Conservation (phyloP, 108 stramenopile genomes). For the Nitzschia palea region DNA sequence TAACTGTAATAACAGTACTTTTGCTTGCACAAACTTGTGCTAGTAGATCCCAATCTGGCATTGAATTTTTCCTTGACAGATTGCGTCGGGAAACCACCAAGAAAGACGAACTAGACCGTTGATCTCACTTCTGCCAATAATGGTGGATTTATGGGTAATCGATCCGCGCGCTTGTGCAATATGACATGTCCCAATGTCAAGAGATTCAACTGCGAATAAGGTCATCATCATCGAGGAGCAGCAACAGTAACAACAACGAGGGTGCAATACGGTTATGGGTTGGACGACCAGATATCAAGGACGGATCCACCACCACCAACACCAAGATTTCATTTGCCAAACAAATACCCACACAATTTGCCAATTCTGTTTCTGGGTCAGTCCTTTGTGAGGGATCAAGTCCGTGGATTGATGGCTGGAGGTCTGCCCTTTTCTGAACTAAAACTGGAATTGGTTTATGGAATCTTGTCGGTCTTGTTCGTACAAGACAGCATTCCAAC, state of each 20-base stretch:
- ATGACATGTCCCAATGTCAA: conserved; percentile 62
- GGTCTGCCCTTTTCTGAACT: too few species aligned
- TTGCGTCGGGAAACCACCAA: too few species aligned
- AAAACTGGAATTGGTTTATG: too few species aligned
- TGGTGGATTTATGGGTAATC: conserved; percentile 83
- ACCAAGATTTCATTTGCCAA: conserved; percentile 65
- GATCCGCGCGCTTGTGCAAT: conserved; percentile 58
- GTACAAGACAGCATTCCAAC: background rate
- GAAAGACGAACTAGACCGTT: conserved; percentile 75
- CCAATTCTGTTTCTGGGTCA: conserved; percentile 44
- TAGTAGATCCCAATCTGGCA: too few species aligned
- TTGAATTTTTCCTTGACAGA: too few species aligned
- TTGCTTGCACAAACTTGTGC: too few species aligned
- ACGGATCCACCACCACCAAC: background rate
- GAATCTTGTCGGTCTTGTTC: conserved; percentile 3
- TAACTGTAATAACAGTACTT: too few species aligned
- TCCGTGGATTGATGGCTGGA: conserved; percentile 62
- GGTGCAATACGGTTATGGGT: conserved; percentile 49
- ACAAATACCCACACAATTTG: conserved; percentile 70
- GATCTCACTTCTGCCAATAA: conserved; percentile 79
- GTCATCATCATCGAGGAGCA: conserved; percentile 28
- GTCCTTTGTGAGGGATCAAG: conserved; percentile 40
- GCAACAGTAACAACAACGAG: too few species aligned
- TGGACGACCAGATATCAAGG: conserved; percentile 65
- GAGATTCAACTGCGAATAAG: conserved; percentile 50